Percentiles rank a stretch among this genome's conserved stretches.
These are phyloP conservation scores for Salvia rosmarinus DNA, from an alignment of 257 asterid species.

Conservation along the genomic window DNA sequence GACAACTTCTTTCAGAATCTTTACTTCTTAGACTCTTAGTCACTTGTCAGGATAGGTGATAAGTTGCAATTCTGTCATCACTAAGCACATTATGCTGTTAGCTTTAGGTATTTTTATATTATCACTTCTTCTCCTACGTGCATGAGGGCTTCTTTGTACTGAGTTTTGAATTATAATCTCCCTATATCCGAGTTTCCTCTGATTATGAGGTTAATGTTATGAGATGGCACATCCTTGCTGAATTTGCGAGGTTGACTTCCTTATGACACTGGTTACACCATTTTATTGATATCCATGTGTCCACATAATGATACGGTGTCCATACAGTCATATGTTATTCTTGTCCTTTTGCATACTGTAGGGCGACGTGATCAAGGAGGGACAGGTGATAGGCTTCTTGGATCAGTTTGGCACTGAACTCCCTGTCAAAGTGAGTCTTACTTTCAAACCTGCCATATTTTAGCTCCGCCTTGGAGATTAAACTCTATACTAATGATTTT, in stretches of 20 bases:
- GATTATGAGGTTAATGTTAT: background rate
- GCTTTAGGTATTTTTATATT: background rate
- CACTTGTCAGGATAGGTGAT: background rate
- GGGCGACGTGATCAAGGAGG: conserved; percentile 91
- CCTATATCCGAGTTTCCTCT: background rate
- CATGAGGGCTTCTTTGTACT: background rate
- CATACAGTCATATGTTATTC: background rate
- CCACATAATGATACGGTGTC: background rate
- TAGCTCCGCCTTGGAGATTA: conserved; percentile 27
- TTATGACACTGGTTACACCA: background rate
- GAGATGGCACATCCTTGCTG: too few species aligned
- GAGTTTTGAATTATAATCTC: background rate
- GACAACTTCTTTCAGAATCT: conserved; percentile 8
- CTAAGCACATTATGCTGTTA: background rate
- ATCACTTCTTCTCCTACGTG: background rate
- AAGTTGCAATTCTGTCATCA: background rate
- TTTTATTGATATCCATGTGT: background rate
- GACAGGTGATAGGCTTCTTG: conserved; percentile 72
- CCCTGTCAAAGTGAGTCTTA: conserved; percentile 71
- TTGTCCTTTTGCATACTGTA: conserved; percentile 35
- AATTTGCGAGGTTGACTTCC: conserved; percentile 5
- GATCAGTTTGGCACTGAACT: conserved; percentile 68
- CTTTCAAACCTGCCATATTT: background rate
- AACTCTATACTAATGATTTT: conserved; percentile 26
- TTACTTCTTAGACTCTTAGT: background rate